A percentile compares a stretch with the other conserved stretches of the same genome.
phyloP scores from a whole-genome alignment of 768 basidiomycete species.

The Cystofilobasidium bisporidii region DNA sequence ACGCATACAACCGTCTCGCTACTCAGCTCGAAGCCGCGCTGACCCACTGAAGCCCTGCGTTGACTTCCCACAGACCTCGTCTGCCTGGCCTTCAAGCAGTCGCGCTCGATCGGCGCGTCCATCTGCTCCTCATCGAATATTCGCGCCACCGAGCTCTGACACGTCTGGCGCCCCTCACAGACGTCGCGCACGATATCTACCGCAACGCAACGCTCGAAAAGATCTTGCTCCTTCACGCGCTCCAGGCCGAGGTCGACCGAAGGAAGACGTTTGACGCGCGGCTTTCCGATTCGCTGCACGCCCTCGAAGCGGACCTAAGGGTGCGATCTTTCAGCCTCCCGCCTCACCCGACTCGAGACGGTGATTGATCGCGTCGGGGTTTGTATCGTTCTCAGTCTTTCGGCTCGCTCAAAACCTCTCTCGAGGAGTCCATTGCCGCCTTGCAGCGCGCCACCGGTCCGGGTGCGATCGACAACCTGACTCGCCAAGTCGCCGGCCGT shows the following conservation, averaged over 20 bases:
- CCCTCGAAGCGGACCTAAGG: neutral
- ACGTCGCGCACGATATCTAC: neutral
- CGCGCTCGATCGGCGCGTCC: neutral
- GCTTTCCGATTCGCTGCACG: neutral
- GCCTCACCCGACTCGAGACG: too few species aligned
- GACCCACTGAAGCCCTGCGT: too few species aligned
- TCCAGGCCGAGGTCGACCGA: neutral
- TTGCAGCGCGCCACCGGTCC: neutral
- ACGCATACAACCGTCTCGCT: too few species aligned
- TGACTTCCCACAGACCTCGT: neutral
- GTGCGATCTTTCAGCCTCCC: too few species aligned
- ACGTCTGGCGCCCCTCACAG: neutral
- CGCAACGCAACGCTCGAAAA: constrained; percentile 4
- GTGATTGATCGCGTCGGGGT: too few species aligned
- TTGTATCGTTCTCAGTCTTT: too few species aligned
- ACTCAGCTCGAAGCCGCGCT: too few species aligned
- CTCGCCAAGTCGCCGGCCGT: neutral
- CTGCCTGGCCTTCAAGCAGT: neutral
- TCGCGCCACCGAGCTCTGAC: too few species aligned
- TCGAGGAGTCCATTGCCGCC: neutral
- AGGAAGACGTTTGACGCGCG: neutral
- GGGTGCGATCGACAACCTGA: neutral
- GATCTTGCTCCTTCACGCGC: neutral
- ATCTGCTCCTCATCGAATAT: neutral
- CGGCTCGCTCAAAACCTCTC: too few species aligned